These are phyloP conservation scores for Eutrema japonicum DNA, from an alignment of 345 rosid species.

Conservation along the genomic window DNA sequence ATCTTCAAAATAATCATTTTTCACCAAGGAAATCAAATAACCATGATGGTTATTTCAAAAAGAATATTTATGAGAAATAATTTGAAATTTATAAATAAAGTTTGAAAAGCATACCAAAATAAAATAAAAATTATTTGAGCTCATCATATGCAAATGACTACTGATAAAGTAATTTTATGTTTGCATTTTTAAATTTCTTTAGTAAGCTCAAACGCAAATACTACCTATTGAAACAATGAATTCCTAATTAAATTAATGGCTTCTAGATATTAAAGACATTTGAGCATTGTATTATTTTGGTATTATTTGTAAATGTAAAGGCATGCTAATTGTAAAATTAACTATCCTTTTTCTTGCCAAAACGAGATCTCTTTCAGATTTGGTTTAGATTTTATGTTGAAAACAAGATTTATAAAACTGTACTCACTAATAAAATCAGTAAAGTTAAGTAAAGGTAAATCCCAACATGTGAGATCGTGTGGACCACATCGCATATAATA, in stretches of 20 bases:
- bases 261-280: not conserved
- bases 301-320: not conserved
- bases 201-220: not conserved
- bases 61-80: too few relatives aligned
- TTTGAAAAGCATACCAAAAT: too few relatives aligned
- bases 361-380: conserved; percentile 32
- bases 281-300: not conserved
- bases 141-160: too few relatives aligned
- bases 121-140: too few relatives aligned
- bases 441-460: conserved; percentile 39
- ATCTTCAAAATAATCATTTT: too few relatives aligned
- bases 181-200: not conserved
- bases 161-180: not conserved
- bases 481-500: conserved; percentile 36
- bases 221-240: not conserved
- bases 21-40: too few relatives aligned
- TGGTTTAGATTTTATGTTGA: conserved; percentile 38
- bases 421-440: conserved; percentile 14
- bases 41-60: too few relatives aligned
- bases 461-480: conserved; percentile 37
- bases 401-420: conserved; percentile 23
- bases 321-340: conserved; percentile 13
- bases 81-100: not conserved
- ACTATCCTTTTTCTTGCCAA: conserved; percentile 8
- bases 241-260: not conserved